Percentiles rank a stretch among this genome's conserved stretches.
phyloP scores from a whole-genome alignment of 306 rosid species.

The Vicia villosa region DNA sequence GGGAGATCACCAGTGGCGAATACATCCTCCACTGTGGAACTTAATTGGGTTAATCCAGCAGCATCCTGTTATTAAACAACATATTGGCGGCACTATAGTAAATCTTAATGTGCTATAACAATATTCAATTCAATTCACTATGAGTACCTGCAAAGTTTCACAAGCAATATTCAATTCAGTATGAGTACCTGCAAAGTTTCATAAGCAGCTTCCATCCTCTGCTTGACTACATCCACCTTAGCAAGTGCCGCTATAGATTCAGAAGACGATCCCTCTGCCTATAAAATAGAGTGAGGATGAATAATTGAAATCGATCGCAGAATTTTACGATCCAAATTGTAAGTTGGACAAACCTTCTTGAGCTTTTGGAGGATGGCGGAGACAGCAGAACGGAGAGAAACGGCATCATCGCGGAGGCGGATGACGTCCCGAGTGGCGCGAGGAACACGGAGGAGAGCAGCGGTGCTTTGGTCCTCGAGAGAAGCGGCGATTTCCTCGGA shows the following conservation, averaged over 20 bases:
- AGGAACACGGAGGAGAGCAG: slow-evolving; percentile 90
- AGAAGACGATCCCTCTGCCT: slow-evolving; percentile 99
- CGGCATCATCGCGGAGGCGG: slow-evolving; percentile 92
- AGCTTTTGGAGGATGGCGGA: slow-evolving; percentile 88
- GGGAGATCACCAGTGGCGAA: slow-evolving; percentile 99
- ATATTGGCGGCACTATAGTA: slow-evolving; percentile 10
- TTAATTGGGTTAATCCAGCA: slow-evolving; percentile 96
- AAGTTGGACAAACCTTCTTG: slow-evolving; percentile 62
- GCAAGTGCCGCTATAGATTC: slow-evolving; percentile 97
- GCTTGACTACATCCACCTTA: slow-evolving; percentile 89
- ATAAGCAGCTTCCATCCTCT: slow-evolving; percentile 98
- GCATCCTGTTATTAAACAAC: slow-evolving; percentile 71
- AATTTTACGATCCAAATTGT: not conserved
- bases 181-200: slow-evolving; percentile 80
- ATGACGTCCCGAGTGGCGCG: slow-evolving; percentile 92
- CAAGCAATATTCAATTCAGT: slow-evolving; percentile 48
- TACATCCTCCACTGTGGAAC: slow-evolving; percentile 95
- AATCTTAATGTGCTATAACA: not conserved
- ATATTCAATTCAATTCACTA: slow-evolving; percentile 1
- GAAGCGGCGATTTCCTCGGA: slow-evolving; percentile 94
- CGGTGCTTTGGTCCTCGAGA: slow-evolving; percentile 90
- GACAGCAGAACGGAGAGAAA: slow-evolving; percentile 82
- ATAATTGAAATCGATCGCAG: not conserved
- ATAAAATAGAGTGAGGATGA: slow-evolving; percentile 4
- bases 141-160: slow-evolving; percentile 81